A percentile compares a stretch with the other conserved stretches of the same genome.
Conservation (phyloP, 2,329 filamentous ascomycete species). For the Ascochyta clinopodiicola region DNA sequence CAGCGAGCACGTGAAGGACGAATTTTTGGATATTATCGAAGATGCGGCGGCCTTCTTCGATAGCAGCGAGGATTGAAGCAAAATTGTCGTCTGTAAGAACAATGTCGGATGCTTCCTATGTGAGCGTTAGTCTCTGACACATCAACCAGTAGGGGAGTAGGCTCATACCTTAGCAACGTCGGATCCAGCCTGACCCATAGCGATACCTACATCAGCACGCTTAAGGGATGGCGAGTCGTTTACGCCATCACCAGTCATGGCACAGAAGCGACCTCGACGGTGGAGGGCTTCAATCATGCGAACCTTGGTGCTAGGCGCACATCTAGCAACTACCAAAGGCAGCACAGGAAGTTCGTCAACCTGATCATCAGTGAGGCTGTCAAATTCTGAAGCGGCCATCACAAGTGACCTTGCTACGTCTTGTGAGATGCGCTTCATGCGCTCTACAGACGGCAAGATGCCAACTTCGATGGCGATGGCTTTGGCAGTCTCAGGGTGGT, state of each 20-base stretch:
- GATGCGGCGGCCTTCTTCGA: slow-evolving; percentile 82
- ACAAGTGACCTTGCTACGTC: slow-evolving; percentile 43
- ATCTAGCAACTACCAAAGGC: slow-evolving; percentile 82
- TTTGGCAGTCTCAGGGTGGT: slow-evolving; percentile 55
- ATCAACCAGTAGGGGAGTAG: neutral
- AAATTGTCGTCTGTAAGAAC: slow-evolving; percentile 90
- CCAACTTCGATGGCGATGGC: slow-evolving; percentile 56
- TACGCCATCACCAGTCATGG: slow-evolving; percentile 89
- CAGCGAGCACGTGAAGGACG: slow-evolving; percentile 74
- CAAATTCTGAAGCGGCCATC: slow-evolving; percentile 67
- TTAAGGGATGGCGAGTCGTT: slow-evolving; percentile 86
- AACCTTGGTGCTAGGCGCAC: slow-evolving; percentile 84
- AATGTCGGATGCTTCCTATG: slow-evolving; percentile 62
- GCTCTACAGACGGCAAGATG: slow-evolving; percentile 48
- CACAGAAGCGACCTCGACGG: slow-evolving; percentile 75
- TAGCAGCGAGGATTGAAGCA: slow-evolving; percentile 81
- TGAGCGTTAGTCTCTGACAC: neutral
- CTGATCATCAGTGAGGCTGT: slow-evolving; percentile 75
- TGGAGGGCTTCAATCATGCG: slow-evolving; percentile 90
- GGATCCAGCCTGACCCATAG: slow-evolving; percentile 79
- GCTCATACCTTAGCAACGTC: slow-evolving; percentile 73
- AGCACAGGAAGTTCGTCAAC: slow-evolving; percentile 77
- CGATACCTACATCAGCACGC: slow-evolving; percentile 83
- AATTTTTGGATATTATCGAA: slow-evolving; percentile 93
- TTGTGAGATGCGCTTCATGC: slow-evolving; percentile 27